Conservation (phyloP, 331 rosid genomes). For the Ulmus americana region DNA sequence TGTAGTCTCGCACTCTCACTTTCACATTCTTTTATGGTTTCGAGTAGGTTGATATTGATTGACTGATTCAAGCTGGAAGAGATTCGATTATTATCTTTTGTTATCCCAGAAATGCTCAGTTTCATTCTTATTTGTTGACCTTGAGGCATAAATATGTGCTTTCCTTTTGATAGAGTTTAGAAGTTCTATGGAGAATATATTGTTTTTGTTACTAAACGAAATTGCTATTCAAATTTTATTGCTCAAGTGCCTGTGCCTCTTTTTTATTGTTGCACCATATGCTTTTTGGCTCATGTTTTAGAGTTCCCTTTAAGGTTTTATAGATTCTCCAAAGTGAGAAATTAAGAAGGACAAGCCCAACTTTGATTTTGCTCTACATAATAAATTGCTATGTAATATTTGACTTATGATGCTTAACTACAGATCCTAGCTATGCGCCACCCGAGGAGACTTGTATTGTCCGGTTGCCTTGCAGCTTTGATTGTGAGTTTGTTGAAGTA, state of each 20-base stretch:
- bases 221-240: background rate
- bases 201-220: background rate
- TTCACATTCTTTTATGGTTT: no score
- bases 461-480: constrained; percentile 83
- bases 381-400: background rate
- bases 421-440: constrained; percentile 96
- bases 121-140: background rate
- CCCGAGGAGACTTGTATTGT: constrained; percentile 80
- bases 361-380: background rate
- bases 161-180: background rate
- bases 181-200: background rate
- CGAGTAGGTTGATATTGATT: no score
- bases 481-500: constrained; percentile 54
- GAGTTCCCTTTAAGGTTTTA: background rate
- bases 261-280: background rate
- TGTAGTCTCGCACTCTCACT: no score
- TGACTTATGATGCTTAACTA: constrained; percentile 28
- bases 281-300: background rate
- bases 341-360: background rate
- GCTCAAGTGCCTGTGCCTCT: background rate
- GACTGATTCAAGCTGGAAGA: no score
- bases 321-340: background rate
- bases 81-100: no score
- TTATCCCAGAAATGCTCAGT: background rate
- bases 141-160: background rate